A percentile compares a stretch with the other conserved stretches of the same genome.
phyloP scores from a whole-genome alignment of 306 rosid species.

The Lablab purpureus region DNA sequence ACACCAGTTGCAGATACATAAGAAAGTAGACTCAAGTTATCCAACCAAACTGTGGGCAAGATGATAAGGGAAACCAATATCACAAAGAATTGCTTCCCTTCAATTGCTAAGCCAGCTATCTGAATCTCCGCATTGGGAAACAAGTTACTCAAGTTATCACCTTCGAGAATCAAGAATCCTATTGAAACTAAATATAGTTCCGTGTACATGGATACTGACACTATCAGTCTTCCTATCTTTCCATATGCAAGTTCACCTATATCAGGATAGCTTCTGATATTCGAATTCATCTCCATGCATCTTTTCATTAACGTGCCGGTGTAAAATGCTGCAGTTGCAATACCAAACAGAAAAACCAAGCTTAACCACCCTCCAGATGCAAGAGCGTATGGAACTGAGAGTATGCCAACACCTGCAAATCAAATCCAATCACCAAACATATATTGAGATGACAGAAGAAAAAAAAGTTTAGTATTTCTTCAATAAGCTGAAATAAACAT shows the following conservation, averaged over 20 bases:
- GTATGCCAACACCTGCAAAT: slow-evolving; percentile 79
- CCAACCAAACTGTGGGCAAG: slow-evolving; percentile 82
- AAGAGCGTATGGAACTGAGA: slow-evolving; percentile 84
- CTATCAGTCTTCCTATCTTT: slow-evolving; percentile 54
- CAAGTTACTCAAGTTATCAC: slow-evolving; percentile 73
- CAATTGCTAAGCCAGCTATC: slow-evolving; percentile 54
- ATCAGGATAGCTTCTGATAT: slow-evolving; percentile 71
- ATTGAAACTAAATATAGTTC: slow-evolving; percentile 81
- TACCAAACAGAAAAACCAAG: slow-evolving; percentile 58
- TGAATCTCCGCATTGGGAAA: slow-evolving; percentile 52
- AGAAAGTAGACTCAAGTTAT: slow-evolving; percentile 74
- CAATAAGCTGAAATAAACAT: neutral
- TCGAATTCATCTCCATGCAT: slow-evolving; percentile 74
- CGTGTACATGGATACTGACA: slow-evolving; percentile 63
- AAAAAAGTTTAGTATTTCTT: neutral
- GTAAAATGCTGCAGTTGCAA: slow-evolving; percentile 65
- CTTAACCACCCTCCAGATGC: slow-evolving; percentile 90
- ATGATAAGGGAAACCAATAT: slow-evolving; percentile 63
- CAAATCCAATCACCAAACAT: neutral
- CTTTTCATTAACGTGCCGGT: slow-evolving; percentile 66
- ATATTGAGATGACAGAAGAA: neutral
- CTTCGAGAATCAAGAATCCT: slow-evolving; percentile 82
- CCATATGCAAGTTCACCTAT: slow-evolving; percentile 86
- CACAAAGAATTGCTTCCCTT: slow-evolving; percentile 62
- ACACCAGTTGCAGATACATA: slow-evolving; percentile 89